Percentiles rank a stretch among this genome's conserved stretches.
Conservation (phyloP, 352 stramenopile genomes). For the Phytophthora podocarpi region DNA sequence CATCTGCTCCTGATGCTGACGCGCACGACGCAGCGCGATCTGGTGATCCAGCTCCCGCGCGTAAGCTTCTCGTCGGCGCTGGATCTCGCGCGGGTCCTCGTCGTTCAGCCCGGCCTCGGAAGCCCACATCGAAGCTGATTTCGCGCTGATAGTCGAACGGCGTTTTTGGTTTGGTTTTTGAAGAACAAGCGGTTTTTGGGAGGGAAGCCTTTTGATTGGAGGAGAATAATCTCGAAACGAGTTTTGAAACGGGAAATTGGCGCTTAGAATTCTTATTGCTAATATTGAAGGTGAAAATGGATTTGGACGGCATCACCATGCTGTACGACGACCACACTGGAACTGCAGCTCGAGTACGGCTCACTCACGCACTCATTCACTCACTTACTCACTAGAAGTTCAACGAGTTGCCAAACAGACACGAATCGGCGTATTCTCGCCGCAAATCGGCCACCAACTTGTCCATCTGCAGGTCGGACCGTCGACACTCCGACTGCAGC, state of each 20-base stretch:
- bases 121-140: constrained; percentile 73
- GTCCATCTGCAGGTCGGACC: constrained; percentile 61
- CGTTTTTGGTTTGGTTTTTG: constrained; percentile 10
- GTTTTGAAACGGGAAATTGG: constrained; percentile 5
- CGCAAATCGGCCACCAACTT: constrained; percentile 55
- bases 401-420: constrained; percentile 57
- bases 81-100: constrained; percentile 39
- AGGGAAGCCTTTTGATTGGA: constrained; percentile 52
- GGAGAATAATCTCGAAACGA: constrained; percentile 6
- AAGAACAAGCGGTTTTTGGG: constrained; percentile 23
- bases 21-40: constrained; percentile 61
- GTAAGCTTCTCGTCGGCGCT: constrained; percentile 68
- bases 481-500: constrained; percentile 60
- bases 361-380: neutral
- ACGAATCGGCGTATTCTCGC: constrained; percentile 69
- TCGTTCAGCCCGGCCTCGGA: constrained; percentile 36
- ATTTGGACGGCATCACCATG: too few relatives aligned
- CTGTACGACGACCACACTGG: too few relatives aligned
- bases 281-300: too few relatives aligned
- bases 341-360: too few relatives aligned
- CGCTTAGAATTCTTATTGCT: too few relatives aligned
- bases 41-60: constrained; percentile 72
- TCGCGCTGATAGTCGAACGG: constrained; percentile 2
- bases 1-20: constrained; percentile 55
- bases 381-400: constrained; percentile 22